phyloP scores from a whole-genome alignment of 2,329 filamentous ascomycete genomes.

The Colletotrichum filicis region DNA sequence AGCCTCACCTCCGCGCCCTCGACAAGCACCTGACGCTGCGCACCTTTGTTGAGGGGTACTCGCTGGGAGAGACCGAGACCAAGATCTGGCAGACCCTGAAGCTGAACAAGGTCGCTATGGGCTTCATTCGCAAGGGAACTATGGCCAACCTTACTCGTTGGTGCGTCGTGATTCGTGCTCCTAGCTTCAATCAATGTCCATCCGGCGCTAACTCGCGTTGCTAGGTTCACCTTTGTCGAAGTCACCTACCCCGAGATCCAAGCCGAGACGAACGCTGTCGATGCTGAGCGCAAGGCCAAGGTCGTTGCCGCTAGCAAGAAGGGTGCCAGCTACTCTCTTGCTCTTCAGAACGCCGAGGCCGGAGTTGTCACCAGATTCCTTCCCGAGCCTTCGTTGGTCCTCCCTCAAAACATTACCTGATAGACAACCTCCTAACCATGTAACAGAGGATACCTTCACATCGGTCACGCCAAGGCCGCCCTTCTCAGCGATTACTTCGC shows the following conservation, averaged over 20 bases:
- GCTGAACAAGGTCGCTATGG: conserved; percentile 84
- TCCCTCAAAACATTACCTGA: not conserved
- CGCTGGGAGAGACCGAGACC: conserved; percentile 79
- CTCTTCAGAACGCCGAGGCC: conserved; percentile 84
- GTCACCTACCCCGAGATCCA: conserved; percentile 82
- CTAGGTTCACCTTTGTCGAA: conserved; percentile 80
- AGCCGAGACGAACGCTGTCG: conserved; percentile 75
- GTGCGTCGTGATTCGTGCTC: conserved; percentile 45
- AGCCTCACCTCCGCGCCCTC: conserved; percentile 78
- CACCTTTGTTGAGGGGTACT: conserved; percentile 86
- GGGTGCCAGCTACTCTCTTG: conserved; percentile 90
- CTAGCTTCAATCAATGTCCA: not conserved
- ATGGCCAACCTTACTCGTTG: conserved; percentile 84
- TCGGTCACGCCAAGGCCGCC: conserved; percentile 94
- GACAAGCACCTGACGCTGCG: conserved; percentile 90
- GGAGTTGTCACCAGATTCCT: conserved; percentile 93
- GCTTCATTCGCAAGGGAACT: conserved; percentile 81
- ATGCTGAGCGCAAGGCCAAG: conserved; percentile 76
- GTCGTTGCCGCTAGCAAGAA: conserved; percentile 77
- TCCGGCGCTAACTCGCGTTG: not conserved
- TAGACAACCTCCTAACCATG: not conserved
- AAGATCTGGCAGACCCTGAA: conserved; percentile 87
- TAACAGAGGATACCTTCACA: conserved; percentile 74
- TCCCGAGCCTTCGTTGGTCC: conserved; percentile 82
- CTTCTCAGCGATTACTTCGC: conserved; percentile 97